Base-by-base conservation (phyloP, 2,329 filamentous ascomycete genomes). In the Didymella sp. region DNA sequence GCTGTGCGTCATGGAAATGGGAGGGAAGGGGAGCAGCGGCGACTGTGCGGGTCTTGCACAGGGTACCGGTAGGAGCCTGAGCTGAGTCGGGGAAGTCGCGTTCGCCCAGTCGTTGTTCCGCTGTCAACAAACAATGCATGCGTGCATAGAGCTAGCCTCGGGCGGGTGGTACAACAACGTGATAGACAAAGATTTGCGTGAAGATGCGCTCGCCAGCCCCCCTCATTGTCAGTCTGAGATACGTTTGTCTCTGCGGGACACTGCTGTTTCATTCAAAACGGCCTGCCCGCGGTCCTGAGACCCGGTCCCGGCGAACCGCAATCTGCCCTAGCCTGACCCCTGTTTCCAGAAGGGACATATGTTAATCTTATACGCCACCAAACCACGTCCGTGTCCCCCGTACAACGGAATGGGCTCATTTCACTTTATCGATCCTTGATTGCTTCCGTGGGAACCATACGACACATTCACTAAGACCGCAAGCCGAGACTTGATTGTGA, bases 1-100 rank as follows among this genome's bases (percentile, higher is more conserved):
- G 52, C 56, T 60, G 52, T 61, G 61, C 63, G 64, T 64, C 64
- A 61, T 51, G 50, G 43, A 50, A 33, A 51, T 43, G 47, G 25
- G 24, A 48, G 45, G 22, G 42, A 53, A 58, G 43, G 51, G 54
- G 44, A 52, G 40, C 51, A 41, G 46, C 58, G 47, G 56, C 37
- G 50, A 60, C 62, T 57, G 51, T 58, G 60, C 62, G 60, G 48
- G 59, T 51, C 43, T 40, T 27, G 44, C 40, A 38, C 53, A 56
- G 47, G 47, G 48, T n/a, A n/a, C n/a, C n/a, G n/a, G n/a, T 37
- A 25, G 30, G 30, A 33, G 47, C 49, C 40, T 50, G 52, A 38
- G 41, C 49, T 57, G 43, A 44, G 44, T 56, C 44, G 54, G 54
- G 54, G 48, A 47, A 52, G 43, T 57, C 54, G 54, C 54, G 54